Evolutionary conservation across 2,329 filamentous ascomycete genomes (phyloP).

Genomic region (Mollisia scopiformis): DNA sequence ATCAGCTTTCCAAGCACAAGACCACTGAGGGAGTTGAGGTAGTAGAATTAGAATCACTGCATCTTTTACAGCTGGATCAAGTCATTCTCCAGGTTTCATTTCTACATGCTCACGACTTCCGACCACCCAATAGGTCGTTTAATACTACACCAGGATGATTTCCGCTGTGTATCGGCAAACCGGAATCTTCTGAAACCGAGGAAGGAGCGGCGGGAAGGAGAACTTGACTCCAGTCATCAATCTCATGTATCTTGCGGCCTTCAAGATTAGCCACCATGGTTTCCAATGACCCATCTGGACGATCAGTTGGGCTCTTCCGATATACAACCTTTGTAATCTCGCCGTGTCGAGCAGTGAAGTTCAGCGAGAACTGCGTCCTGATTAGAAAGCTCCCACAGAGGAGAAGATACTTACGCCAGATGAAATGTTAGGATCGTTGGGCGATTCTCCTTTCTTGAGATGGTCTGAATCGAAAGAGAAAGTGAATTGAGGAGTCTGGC

Average conservation of each 20-base stretch:
- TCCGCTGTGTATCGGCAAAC: not conserved
- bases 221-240: slow-evolving; percentile 12
- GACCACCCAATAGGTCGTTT: not conserved
- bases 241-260: slow-evolving; percentile 13
- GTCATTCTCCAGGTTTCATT: too few species aligned
- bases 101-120: too few species aligned
- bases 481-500: slow-evolving; percentile 80
- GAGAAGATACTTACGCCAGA: not conserved
- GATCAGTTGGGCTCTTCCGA: too few species aligned
- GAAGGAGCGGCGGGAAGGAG: not conserved
- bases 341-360: slow-evolving; percentile 11
- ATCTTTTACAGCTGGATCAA: too few species aligned
- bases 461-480: not conserved
- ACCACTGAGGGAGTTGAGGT: too few species aligned
- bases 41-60: too few species aligned
- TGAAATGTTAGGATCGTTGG: too few species aligned
- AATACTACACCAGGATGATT: not conserved
- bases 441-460: too few species aligned
- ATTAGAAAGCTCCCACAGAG: not conserved
- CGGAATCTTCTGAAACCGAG: not conserved
- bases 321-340: slow-evolving; percentile 5
- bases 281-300: not conserved
- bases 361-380: not conserved
- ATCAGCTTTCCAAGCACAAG: too few species aligned
- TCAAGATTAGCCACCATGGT: not conserved